These are phyloP conservation scores for Saturnispora besseyi DNA, from an alignment of 805 yeast genomes.

Conservation along the genomic window DNA sequence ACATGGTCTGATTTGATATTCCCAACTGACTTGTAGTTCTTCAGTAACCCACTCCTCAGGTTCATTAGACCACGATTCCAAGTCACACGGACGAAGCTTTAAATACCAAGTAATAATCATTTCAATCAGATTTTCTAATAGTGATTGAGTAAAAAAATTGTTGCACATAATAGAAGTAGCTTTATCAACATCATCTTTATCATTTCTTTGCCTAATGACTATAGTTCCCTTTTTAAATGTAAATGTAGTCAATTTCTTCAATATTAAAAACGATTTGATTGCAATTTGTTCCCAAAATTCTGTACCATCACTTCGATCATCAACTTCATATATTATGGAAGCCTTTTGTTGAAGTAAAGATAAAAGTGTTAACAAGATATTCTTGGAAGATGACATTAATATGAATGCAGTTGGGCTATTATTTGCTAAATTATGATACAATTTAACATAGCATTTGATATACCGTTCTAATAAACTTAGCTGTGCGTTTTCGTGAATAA, in stretches of 20 bases:
- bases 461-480: slow-evolving; percentile 55
- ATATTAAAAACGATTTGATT: slow-evolving; percentile 52
- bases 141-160: slow-evolving; percentile 49
- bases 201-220: slow-evolving; percentile 50
- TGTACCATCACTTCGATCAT: slow-evolving; percentile 33
- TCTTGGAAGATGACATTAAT: slow-evolving; percentile 52
- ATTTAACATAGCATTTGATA: slow-evolving; percentile 65
- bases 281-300: slow-evolving; percentile 70
- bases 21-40: slow-evolving; percentile 69
- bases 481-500: slow-evolving; percentile 42
- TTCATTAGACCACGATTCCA: slow-evolving; percentile 74
- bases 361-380: slow-evolving; percentile 53
- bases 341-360: slow-evolving; percentile 58
- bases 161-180: slow-evolving; percentile 46
- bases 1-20: slow-evolving; percentile 76
- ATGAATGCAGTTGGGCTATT: slow-evolving; percentile 63
- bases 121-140: slow-evolving; percentile 52
- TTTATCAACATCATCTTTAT: slow-evolving; percentile 50
- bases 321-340: slow-evolving; percentile 42
- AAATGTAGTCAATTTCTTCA: slow-evolving; percentile 57
- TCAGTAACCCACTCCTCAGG: slow-evolving; percentile 94
- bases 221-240: slow-evolving; percentile 60
- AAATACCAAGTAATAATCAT: slow-evolving; percentile 66
- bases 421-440: slow-evolving; percentile 51
- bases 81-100: slow-evolving; percentile 61